Base-by-base conservation (phyloP, 371 early-diverging fungal species). In the Actinomortierella ambigua region DNA sequence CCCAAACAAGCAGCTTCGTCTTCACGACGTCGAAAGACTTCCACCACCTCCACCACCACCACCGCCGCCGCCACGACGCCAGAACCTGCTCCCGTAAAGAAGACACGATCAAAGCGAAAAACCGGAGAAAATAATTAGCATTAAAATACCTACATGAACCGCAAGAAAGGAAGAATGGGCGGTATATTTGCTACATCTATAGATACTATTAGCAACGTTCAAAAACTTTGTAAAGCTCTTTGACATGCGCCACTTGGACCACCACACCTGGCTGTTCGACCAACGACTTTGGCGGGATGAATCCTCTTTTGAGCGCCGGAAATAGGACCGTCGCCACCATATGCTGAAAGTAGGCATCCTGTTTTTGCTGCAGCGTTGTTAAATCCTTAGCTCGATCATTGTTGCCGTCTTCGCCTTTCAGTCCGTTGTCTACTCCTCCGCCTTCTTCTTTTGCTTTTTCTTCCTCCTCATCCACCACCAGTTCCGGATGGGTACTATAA, bases 171-270 rank as follows among this genome's bases (percentile, higher is more conserved):
- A n/a, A n/a, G n/a, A n/a, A n/a, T n/a, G n/a, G n/a, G n/a, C n/a
- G n/a, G n/a, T n/a, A 43, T 43, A n/a, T 43, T 14, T 43, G 43
- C 11, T 43, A 43, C 43, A 43, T 43, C 14, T 43, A n/a, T 43
- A 43, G 43, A 43, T n/a, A 43, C 11, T 14, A 14, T 76, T 65
- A 94, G 67, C 95, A 95, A 48, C 97, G 73, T 73, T 97, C 96
- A 85, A 97, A 97, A 22, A 96, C 90, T 43, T 87, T 90, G 80
- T 97, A 97, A 27, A 97, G 79, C 61, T 96, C 95, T n/a, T 90
- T 86, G 55, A 95, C 78, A 66, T 91, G 86, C 0, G 93, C 93
- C 18, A 98, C 64, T 59, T 88, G 90, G 8, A 89, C 77, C 1
- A 95, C 71, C 44, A 76, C 65, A 44, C 81, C 69, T 20, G 82